Evolutionary conservation across 1,284 basidiomycete species (phyloP), one percentile per base, ranked within the genome.

Genomic region (Cryptococcus sp.): DNA sequence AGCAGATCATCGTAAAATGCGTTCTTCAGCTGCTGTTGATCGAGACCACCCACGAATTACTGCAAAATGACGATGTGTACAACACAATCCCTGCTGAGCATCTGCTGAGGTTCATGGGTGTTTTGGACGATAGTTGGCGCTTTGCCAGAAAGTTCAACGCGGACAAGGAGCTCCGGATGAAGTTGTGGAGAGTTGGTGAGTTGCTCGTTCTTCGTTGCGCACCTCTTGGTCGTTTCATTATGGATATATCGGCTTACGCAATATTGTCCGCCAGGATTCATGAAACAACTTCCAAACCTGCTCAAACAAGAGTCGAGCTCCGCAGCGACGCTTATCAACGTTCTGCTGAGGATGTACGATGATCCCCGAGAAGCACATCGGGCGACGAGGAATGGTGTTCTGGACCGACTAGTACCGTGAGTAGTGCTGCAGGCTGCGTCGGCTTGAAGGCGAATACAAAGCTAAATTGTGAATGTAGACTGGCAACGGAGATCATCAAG

Each of bases 1-100:
- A 94, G 76, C 95, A 99, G 79, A 98, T 99, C 78, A 99, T 99
- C 66, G 93, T 99, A 70, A 99, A 99, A 88, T 99, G 96, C 77
- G 96, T 99, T 27, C 84, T 99, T 38, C 96, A 99, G 74, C 81
- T 99, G 19, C 83, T 99, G 54, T 85, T 99, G 47, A 99, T 99
- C 70, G 96, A 99, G 80, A 99, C 93, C 19, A 95, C 93, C 7
- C 93, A 95, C 74, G 96, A 99, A 70, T 83, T 99, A 16, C 84
- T 99, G 40, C 90, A 93, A 60, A 96, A 95, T 72, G 84, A 91
- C 64, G 87, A 89, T 52, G 91, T 99, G 50, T 99, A 99, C 81
- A 85, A 84, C 53, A 91, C 90, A 4, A 99, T 99, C 70, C 96
- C 96, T 31, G 91, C 95, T 0, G 87, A 91, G 58, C 92, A 98